Evolutionary conservation across 495 filamentous ascomycete genomes (phyloP).

Genomic region (Neurospora sp.): DNA sequence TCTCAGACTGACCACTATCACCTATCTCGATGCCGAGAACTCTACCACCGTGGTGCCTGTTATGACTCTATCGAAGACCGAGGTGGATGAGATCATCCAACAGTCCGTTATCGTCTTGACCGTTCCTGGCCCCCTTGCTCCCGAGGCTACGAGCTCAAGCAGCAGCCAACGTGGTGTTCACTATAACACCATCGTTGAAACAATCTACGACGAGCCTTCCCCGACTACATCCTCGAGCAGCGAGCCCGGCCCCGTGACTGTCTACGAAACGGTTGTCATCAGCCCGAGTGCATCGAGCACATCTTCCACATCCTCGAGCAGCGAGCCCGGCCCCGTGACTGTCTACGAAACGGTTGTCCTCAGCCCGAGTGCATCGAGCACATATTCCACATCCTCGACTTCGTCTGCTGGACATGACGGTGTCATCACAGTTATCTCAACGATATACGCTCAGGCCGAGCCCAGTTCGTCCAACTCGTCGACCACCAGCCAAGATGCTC

Average conservation of each 20-base stretch:
- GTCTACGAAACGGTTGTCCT: background rate
- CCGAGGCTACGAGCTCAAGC: background rate
- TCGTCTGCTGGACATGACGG: background rate
- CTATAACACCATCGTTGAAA: too few species aligned
- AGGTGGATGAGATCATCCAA: background rate
- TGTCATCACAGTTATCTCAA: background rate
- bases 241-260: background rate
- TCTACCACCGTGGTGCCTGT: background rate
- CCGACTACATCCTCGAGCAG: background rate
- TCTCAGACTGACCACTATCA: background rate
- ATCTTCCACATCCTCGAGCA: background rate
- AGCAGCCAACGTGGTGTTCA: background rate
- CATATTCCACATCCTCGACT: background rate
- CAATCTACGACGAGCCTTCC: background rate
- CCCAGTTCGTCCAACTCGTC: too few species aligned
- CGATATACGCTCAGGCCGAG: background rate
- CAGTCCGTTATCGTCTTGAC: background rate
- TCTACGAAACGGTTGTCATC: background rate
- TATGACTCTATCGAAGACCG: background rate
- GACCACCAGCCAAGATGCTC: too few species aligned
- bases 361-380: background rate
- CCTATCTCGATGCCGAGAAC: background rate
- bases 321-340: background rate
- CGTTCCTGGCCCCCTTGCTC: background rate
- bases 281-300: background rate